phyloP scores from a whole-genome alignment of 805 yeast species.

The Pichia scutulata region DNA sequence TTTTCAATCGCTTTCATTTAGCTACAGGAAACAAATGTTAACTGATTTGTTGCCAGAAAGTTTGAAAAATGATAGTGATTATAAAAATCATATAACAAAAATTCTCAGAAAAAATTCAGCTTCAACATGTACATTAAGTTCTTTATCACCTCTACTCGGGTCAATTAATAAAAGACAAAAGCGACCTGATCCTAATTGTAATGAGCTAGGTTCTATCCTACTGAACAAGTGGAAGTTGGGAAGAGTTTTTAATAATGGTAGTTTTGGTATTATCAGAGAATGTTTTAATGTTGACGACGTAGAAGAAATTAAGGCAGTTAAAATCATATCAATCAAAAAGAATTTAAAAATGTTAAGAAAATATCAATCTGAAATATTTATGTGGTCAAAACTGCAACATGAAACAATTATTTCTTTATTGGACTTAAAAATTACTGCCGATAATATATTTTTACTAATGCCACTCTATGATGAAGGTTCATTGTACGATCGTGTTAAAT shows the following conservation, averaged over 20 bases:
- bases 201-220: conserved; percentile 63
- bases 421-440: conserved; percentile 51
- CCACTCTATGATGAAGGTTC: conserved; percentile 69
- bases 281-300: conserved; percentile 14
- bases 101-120: conserved; percentile 23
- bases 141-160: conserved; percentile 15
- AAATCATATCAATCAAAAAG: conserved; percentile 27
- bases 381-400: conserved; percentile 70
- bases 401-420: conserved; percentile 55
- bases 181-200: conserved; percentile 21
- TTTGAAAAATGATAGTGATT: conserved; percentile 22
- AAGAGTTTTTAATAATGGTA: conserved; percentile 76
- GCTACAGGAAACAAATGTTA: conserved; percentile 37
- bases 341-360: conserved; percentile 43
- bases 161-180: conserved; percentile 5
- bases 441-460: conserved; percentile 61
- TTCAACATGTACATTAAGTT: conserved; percentile 10
- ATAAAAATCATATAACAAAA: conserved; percentile 26
- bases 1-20: conserved; percentile 44
- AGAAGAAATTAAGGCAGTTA: conserved; percentile 22
- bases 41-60: conserved; percentile 23
- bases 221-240: conserved; percentile 52
- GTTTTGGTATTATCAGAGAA: conserved; percentile 73
- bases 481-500: conserved; percentile 61
- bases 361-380: conserved; percentile 60